Base-by-base conservation (phyloP, 352 stramenopile species). In the Thraustotheca clavata region DNA sequence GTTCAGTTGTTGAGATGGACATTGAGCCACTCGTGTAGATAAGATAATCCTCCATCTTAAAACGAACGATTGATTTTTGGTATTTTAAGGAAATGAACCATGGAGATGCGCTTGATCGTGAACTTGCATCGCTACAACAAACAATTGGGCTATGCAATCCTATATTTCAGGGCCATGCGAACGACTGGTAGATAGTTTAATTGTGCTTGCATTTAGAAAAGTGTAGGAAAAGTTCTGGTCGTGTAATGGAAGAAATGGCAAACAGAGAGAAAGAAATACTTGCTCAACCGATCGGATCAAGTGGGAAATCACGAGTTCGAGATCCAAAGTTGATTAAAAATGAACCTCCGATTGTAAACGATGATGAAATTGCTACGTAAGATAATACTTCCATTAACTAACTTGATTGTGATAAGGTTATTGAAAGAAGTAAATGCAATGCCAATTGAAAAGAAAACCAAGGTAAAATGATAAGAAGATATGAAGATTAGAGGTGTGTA, bases 11-110 rank as follows among this genome's bases (percentile, higher is more conserved):
- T 49, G 97, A 99, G 76, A 93, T 99, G 75, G 91, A 99, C 76
- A 80, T 99, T 65, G 96, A 99, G 78, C 82, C 86, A 59, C 80
- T 99, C 54, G 82, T 99, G 38, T n/a, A n/a, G n/a, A n/a, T 98
- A 96, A 83, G 50, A 32, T 48, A 40, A 41, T 33, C 3, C 9
- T 50, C 6, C 14, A 35, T 59, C 33, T 63, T 36, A 69, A 50
- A 29, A 35, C 46, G 66, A 69, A 33, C 18, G 65, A 3, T 52
- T 47, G 39, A n/a, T 47, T 47, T 47, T 24, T 47, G 2, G 31
- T 9, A 18, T 7, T 3, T 18, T 14, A 24, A 14, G 33, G 6
- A 50, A 14, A 50, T 6, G 11, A 11, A 3, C 47, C 60, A 33
- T 12, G 49, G 73, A 34, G 76, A 90, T 33, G 77, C 78, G 35